phyloP scores from a whole-genome alignment of 1,139 yeast genomes.

The Kodamaea ohmeri region DNA sequence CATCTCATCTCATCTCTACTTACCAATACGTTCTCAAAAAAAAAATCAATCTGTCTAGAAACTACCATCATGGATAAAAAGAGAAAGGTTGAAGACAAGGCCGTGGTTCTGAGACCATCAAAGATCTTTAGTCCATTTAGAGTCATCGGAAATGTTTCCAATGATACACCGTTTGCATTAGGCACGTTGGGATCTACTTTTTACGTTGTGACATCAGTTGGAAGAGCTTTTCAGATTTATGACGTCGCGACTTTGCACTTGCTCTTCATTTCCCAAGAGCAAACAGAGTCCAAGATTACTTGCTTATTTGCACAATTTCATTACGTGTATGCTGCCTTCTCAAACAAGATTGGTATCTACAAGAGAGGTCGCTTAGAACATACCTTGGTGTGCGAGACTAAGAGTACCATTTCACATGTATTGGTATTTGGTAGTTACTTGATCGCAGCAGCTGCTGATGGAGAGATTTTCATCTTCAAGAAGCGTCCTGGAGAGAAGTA shows the following conservation, averaged over 20 bases:
- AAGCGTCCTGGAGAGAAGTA: slow-evolving; percentile 48
- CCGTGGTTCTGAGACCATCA: slow-evolving; percentile 20
- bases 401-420: slow-evolving; percentile 45
- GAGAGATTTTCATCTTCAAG: slow-evolving; percentile 61
- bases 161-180: slow-evolving; percentile 79
- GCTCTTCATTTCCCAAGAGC: slow-evolving; percentile 80
- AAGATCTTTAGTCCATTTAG: slow-evolving; percentile 47
- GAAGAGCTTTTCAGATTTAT: slow-evolving; percentile 85
- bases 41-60: slow-evolving; percentile 5
- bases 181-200: slow-evolving; percentile 88
- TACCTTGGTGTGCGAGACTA: slow-evolving; percentile 40
- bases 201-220: slow-evolving; percentile 87
- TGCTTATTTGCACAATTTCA: slow-evolving; percentile 81
- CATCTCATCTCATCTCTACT: slow-evolving; percentile 8
- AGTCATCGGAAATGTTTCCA: slow-evolving; percentile 65
- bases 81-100: slow-evolving; percentile 22
- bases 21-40: slow-evolving; percentile 6
- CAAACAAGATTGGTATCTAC: slow-evolving; percentile 68
- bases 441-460: slow-evolving; percentile 54
- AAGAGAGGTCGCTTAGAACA: slow-evolving; percentile 78
- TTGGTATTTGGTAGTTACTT: slow-evolving; percentile 78
- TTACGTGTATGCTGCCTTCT: slow-evolving; percentile 77
- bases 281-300: slow-evolving; percentile 67
- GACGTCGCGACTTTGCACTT: slow-evolving; percentile 88
- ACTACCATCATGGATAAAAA: slow-evolving; percentile 29